Conservation (phyloP, 192 early-diverging fungal genomes). For the Podila verticillata region DNA sequence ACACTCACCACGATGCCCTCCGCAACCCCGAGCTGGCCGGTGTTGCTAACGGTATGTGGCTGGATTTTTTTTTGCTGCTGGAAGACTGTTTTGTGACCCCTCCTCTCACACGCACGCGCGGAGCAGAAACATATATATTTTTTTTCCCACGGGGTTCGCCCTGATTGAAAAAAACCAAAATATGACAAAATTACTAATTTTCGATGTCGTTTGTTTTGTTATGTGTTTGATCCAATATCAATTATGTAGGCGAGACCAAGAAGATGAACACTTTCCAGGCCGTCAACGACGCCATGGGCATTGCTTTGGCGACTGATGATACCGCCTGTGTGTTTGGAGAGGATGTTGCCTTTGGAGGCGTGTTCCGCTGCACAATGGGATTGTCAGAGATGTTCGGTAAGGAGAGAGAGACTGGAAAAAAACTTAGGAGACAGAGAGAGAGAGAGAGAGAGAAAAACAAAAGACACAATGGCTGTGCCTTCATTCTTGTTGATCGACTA, state of each 20-base stretch:
- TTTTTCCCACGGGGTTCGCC: not conserved
- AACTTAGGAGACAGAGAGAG: not conserved
- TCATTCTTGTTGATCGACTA: not conserved
- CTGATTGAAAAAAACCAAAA: too few relatives aligned
- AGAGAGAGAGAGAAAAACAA: too few relatives aligned
- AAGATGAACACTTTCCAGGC: slow-evolving; percentile 96
- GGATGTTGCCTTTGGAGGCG: slow-evolving; percentile 97
- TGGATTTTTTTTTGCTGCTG: not conserved
- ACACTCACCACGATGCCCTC: slow-evolving; percentile 76
- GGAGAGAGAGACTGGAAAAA: not conserved
- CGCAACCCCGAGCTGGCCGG: slow-evolving; percentile 75
- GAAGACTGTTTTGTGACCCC: too few relatives aligned
- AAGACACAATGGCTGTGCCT: too few relatives aligned
- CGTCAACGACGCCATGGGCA: slow-evolving; percentile 94
- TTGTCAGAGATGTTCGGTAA: slow-evolving; percentile 89
- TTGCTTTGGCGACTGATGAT: slow-evolving; percentile 87
- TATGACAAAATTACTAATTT: not conserved
- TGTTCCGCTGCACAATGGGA: slow-evolving; percentile 94
- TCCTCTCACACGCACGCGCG: too few relatives aligned
- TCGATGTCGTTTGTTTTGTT: not conserved
- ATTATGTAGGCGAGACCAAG: slow-evolving; percentile 70
- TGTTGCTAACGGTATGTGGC: slow-evolving; percentile 62
- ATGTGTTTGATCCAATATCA: not conserved
- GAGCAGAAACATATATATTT: not conserved
- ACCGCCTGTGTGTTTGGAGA: slow-evolving; percentile 95